Base-by-base conservation (phyloP, 345 rosid species). In the sweet orange (Citrus sinensis) region DNA sequence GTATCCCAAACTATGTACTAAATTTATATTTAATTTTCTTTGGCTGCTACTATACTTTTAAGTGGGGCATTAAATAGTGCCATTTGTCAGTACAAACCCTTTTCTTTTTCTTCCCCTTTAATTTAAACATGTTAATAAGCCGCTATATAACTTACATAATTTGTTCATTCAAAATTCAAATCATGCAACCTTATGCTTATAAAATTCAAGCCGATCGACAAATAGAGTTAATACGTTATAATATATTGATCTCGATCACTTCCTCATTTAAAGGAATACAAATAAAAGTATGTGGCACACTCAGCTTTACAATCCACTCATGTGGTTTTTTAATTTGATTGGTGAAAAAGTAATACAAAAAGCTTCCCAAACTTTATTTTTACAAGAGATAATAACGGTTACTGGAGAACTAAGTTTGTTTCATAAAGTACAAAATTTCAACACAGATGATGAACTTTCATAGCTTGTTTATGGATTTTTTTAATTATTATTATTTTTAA, bases 141-240 rank as follows among this genome's bases (percentile, higher is more conserved):
- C 71, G 3, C 22, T 42, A 4, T 30, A 20, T 49, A 40, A 54
- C 42, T 2, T 42, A 22, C 34, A 29, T 54, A 54, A 54, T 27
- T 7, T 63, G 29, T 9, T 42, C 19, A 46, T 75, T 75, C 78
- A 75, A 75, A 49, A 46, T 75, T 75, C 34, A 65, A 75, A 74
- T 49, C 22, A 73, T 13, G 37, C 54, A 59, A 60, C 9, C 8
- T 37, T 39, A 32, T 37, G n/a, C 37, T 35, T 5, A 73, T 35
- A 59, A 58, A 63, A 63, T 62, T 56, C 30, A 59, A 73, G 35
- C 22, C 46, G 16, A n/a, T 27, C 16, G 35, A 17, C 59, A 6
- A 37, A 46, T 46, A 55, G 10, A 30, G 39, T 49, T 46, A 17
- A 75, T 75, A 49, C 20, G 42, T 75, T 29, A 64, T 49, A 46